phyloP scores from a whole-genome alignment of 345 rosid genomes.

The Luvunga scandens region DNA sequence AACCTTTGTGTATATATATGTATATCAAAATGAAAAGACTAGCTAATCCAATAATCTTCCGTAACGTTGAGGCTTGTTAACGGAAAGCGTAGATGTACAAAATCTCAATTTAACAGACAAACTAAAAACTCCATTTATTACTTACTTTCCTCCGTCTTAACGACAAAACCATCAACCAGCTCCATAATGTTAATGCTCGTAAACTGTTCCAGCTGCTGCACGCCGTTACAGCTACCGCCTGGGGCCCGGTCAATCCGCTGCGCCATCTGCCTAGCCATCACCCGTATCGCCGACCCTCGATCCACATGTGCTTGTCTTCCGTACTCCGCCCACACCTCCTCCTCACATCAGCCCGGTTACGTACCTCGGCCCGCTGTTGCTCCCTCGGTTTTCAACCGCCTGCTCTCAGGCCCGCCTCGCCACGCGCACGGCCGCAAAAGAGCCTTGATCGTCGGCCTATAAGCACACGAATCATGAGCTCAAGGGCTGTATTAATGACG shows the following conservation, averaged over 20 bases:
- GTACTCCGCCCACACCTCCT: not conserved
- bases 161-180: not conserved
- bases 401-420: constrained; percentile 51
- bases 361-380: constrained; percentile 16
- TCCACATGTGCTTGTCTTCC: no score
- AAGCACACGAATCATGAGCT: constrained; percentile 52
- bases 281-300: constrained; percentile 31
- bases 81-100: no score
- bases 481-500: constrained; percentile 82
- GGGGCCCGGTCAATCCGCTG: constrained; percentile 74
- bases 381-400: constrained; percentile 43
- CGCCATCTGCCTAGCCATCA: constrained; percentile 62
- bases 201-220: constrained; percentile 69
- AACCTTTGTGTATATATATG: no score
- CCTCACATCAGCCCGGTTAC: not conserved
- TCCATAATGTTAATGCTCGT: constrained; percentile 41
- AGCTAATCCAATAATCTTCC: no score
- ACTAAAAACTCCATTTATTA: not conserved
- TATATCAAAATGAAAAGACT: no score
- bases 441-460: constrained; percentile 74
- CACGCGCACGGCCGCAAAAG: constrained; percentile 58
- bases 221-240: constrained; percentile 63
- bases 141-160: not conserved
- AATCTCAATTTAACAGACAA: no score
- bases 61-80: no score